These are phyloP conservation scores for Zygoascus ofunaensis DNA, from an alignment of 805 yeast genomes.

Conservation along the genomic window DNA sequence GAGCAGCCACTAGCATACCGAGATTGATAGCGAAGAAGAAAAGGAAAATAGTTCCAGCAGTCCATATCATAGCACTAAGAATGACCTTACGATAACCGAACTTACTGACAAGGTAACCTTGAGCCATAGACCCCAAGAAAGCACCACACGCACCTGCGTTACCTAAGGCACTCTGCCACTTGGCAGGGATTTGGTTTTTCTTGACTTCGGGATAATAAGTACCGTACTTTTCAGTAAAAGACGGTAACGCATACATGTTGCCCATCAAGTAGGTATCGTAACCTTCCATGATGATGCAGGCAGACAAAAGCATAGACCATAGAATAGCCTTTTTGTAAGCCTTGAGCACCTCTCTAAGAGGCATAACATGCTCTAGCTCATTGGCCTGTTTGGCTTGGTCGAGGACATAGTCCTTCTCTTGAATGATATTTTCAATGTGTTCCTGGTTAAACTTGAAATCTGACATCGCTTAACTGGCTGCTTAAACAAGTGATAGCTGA, in stretches of 20 bases:
- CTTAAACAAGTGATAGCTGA: no score
- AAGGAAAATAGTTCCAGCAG: no score
- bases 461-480: no score
- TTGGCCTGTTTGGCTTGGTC: no score
- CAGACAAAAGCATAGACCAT: conserved; percentile 39
- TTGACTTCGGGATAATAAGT: conserved; percentile 4
- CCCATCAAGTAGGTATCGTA: conserved; percentile 37
- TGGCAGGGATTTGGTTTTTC: conserved; percentile 29
- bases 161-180: conserved; percentile 17
- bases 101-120: no score
- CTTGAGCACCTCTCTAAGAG: conserved; percentile 19
- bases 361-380: conserved; percentile 15
- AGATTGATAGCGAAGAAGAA: conserved; percentile 37
- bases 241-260: conserved; percentile 38
- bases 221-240: conserved; percentile 37
- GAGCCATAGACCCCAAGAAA: conserved; percentile 39
- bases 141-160: conserved; percentile 29
- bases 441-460: no score
- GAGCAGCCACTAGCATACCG: conserved; percentile 31
- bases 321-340: conserved; percentile 36
- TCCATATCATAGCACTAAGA: no score
- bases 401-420: no score
- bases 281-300: conserved; percentile 43
- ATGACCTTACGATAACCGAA: no score
- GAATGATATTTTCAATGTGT: no score